phyloP scores from a whole-genome alignment of 1,139 yeast species.

The Zygosaccharomyces sapae region DNA sequence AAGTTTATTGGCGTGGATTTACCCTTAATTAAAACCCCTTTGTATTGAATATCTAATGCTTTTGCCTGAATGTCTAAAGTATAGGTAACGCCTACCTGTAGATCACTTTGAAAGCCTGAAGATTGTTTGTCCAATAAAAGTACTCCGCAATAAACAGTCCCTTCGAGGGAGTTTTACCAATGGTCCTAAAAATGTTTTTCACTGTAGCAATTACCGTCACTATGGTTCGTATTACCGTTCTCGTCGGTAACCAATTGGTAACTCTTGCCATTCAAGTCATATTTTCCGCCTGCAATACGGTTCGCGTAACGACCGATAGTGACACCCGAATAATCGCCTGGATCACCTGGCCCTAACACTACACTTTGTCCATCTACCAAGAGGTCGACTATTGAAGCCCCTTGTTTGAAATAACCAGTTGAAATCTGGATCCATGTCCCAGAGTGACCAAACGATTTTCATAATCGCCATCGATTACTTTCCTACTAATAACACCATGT shows the following conservation, averaged over 20 bases:
- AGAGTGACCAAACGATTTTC: constrained; percentile 44
- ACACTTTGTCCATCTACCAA: constrained; percentile 38
- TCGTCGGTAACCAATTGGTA: constrained; percentile 42
- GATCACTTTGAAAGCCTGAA: constrained; percentile 25
- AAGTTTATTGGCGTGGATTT: constrained; percentile 51
- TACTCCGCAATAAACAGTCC: constrained; percentile 49
- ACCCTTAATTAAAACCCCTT: constrained; percentile 42
- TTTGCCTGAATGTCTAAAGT: constrained; percentile 30
- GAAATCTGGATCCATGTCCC: constrained; percentile 36
- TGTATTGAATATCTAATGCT: constrained; percentile 45
- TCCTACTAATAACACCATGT: constrained; percentile 20
- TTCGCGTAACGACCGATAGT: constrained; percentile 63
- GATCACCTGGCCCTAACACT: constrained; percentile 34
- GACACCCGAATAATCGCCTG: constrained; percentile 54
- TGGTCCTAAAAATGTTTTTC: constrained; percentile 44
- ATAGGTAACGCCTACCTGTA: constrained; percentile 22
- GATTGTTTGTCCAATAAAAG: constrained; percentile 9
- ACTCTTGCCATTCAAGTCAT: constrained; percentile 41
- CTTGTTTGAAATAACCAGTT: constrained; percentile 46
- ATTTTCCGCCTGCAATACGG: constrained; percentile 47
- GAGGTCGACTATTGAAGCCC: constrained; percentile 50
- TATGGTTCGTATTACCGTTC: constrained; percentile 43
- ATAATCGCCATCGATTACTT: constrained; percentile 14
- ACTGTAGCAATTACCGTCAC: constrained; percentile 52
- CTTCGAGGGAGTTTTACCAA: constrained; percentile 36